Conservation (phyloP, 208 protist species). For the Trypanosomatidae sp. region DNA sequence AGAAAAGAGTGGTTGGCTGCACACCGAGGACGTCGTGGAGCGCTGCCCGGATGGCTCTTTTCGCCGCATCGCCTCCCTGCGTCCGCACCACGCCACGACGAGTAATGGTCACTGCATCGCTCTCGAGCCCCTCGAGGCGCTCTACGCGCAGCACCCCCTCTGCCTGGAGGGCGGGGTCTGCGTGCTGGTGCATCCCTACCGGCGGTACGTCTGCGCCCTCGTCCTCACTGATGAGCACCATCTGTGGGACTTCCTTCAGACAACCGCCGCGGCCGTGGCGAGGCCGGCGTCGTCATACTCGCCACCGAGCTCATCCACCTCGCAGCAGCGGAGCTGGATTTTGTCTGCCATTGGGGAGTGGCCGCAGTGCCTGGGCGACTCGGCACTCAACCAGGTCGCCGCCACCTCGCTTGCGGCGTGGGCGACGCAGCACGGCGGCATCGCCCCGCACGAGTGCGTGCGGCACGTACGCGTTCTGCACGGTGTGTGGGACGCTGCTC, state of each 20-base stretch:
- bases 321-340: not conserved
- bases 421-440: slow-evolving; percentile 3
- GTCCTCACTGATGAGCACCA: slow-evolving; percentile 40
- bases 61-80: slow-evolving; percentile 63
- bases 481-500: slow-evolving; percentile 68
- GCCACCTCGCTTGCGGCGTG: slow-evolving; percentile 36
- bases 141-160: slow-evolving; percentile 57
- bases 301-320: not conserved
- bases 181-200: slow-evolving; percentile 68
- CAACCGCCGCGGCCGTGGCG: not conserved
- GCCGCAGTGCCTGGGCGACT: slow-evolving; percentile 44
- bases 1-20: slow-evolving; percentile 58
- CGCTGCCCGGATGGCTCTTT: slow-evolving; percentile 47
- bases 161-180: slow-evolving; percentile 40
- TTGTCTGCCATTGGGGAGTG: slow-evolving; percentile 11
- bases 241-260: slow-evolving; percentile 20
- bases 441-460: slow-evolving; percentile 28
- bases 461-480: slow-evolving; percentile 56
- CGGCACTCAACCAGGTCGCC: slow-evolving; percentile 37
- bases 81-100: slow-evolving; percentile 62
- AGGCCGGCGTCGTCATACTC: not conserved
- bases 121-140: slow-evolving; percentile 62
- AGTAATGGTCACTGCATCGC: slow-evolving; percentile 57
- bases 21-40: slow-evolving; percentile 76
- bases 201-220: slow-evolving; percentile 63